Evolutionary conservation across 768 basidiomycete species (phyloP), one percentile per base, ranked within the genome.

Genomic region (Hysterangium stoloniferum): DNA sequence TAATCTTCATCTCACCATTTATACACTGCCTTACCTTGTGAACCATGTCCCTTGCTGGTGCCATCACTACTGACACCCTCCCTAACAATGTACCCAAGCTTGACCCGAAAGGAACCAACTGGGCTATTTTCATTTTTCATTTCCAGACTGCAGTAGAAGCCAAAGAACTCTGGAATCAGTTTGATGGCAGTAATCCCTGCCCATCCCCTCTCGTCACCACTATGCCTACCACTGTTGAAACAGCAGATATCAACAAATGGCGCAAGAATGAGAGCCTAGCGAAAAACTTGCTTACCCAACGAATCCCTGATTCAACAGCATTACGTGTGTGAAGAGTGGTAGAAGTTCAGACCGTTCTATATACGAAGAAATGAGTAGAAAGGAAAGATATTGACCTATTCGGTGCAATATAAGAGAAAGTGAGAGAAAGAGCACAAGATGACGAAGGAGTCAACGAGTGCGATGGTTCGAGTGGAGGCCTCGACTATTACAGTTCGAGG

Each of bases 191-290:
- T 6, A 20, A 42, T 6, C 8, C 45, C 5, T 31, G 53, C 12
- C 64, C 59, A 8, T 22, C 48, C 28, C 20, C n/a, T n/a, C 32
- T 43, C 29, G 32, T 22, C 8, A 31, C 34, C n/a, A 17, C 40
- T 36, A 40, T 46, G 17, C 34, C 51, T n/a, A 50, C 41, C 13
- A 12, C 6, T 6, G 17, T 5, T 12, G 15, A 43, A 28, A 28
- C n/a, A 20, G 41, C 12, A 6, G 41, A 7, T 0, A 17, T 43
- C 7, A 28, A 22, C n/a, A 43, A 65, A 62, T 20, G 82, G 81
- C 28, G 76, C 77, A 59, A 56, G 82, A 56, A 76, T 82, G 37
- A 82, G 77, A 76, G 78, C 78, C 54, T 78, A 1, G 62, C 65
- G 6, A 57, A 52, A 38, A 58, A 60, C n/a, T 47, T 68, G 4